Percentiles rank a stretch among this genome's conserved stretches.
phyloP scores from a whole-genome alignment of 2,329 filamentous ascomycete species.

The Clarireedia hainanense region DNA sequence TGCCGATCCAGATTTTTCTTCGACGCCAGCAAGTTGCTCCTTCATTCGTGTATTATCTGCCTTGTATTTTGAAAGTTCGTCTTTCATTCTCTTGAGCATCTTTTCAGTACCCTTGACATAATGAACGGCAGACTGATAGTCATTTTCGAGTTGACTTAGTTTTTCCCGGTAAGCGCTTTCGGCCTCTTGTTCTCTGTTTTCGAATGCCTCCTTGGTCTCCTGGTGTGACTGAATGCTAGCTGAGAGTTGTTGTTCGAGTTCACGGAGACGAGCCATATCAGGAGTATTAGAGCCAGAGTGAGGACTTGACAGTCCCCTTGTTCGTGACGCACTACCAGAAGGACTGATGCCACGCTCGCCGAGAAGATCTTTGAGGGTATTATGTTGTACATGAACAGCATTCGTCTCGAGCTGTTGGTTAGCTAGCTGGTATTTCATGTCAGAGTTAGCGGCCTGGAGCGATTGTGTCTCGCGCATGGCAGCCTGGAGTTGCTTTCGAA shows the following conservation, averaged over 20 bases:
- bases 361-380: constrained; percentile 86
- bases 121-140: constrained; percentile 95
- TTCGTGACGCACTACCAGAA: constrained; percentile 56
- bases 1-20: constrained; percentile 40
- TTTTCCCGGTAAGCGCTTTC: constrained; percentile 88
- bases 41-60: constrained; percentile 75
- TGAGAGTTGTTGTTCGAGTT: constrained; percentile 83
- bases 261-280: constrained; percentile 69
- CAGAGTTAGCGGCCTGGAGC: constrained; percentile 72
- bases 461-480: constrained; percentile 76
- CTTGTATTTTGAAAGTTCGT: constrained; percentile 91
- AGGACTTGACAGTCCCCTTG: constrained; percentile 65
- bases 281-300: constrained; percentile 69
- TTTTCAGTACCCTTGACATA: constrained; percentile 98
- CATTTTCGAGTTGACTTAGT: constrained; percentile 85
- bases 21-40: constrained; percentile 65
- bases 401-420: constrained; percentile 90
- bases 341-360: constrained; percentile 81
- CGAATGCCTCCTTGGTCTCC: constrained; percentile 71
- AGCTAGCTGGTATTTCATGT: constrained; percentile 74
- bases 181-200: constrained; percentile 76
- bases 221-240: constrained; percentile 72
- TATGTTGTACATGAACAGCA: constrained; percentile 84
- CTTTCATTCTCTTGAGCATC: constrained; percentile 98
- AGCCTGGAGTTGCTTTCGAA: constrained; percentile 82